A percentile compares a stretch with the other conserved stretches of the same genome.
These are phyloP conservation scores for Tolypocladium ophioglossoides DNA, from an alignment of 2,329 filamentous ascomycete genomes.

Conservation along the genomic window DNA sequence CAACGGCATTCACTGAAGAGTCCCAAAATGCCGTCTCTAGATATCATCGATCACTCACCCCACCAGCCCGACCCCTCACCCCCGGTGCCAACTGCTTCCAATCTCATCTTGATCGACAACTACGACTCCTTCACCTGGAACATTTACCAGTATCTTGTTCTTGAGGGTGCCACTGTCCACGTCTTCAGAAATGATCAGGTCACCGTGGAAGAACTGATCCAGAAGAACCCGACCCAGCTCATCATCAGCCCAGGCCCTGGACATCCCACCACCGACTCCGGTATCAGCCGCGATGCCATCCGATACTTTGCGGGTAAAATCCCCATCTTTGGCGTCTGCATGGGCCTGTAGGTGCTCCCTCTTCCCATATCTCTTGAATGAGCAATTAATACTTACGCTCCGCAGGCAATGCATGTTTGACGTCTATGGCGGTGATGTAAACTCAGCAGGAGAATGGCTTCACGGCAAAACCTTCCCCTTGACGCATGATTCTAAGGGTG, in stretches of 20 bases:
- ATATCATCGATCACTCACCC: conserved; percentile 71
- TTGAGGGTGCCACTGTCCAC: conserved; percentile 87
- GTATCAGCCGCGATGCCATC: conserved; percentile 87
- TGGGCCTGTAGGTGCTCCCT: conserved; percentile 66
- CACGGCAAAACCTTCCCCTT: conserved; percentile 94
- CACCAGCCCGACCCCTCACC: conserved; percentile 67
- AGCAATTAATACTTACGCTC: conserved; percentile 2
- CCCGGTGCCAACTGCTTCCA: conserved; percentile 69
- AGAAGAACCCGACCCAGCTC: conserved; percentile 80
- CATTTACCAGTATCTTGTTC: conserved; percentile 92
- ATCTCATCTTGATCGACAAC: conserved; percentile 94
- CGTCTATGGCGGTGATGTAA: conserved; percentile 82
- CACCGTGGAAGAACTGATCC: conserved; percentile 70
- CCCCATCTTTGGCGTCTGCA: conserved; percentile 93
- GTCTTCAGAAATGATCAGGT: conserved; percentile 92
- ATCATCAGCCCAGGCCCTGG: conserved; percentile 93
- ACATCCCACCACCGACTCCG: conserved; percentile 83
- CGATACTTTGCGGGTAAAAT: conserved; percentile 88
- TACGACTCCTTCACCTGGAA: conserved; percentile 99
- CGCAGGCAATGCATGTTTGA: conserved; percentile 86
- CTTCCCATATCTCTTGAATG: not conserved
- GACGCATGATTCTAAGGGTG: conserved; percentile 82
- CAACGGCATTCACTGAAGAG: not conserved
- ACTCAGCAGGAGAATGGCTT: conserved; percentile 88
- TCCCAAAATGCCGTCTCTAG: conserved; percentile 35